These are phyloP conservation scores for Trichoderma reesei DNA, from an alignment of 495 filamentous ascomycete genomes.

Conservation along the genomic window DNA sequence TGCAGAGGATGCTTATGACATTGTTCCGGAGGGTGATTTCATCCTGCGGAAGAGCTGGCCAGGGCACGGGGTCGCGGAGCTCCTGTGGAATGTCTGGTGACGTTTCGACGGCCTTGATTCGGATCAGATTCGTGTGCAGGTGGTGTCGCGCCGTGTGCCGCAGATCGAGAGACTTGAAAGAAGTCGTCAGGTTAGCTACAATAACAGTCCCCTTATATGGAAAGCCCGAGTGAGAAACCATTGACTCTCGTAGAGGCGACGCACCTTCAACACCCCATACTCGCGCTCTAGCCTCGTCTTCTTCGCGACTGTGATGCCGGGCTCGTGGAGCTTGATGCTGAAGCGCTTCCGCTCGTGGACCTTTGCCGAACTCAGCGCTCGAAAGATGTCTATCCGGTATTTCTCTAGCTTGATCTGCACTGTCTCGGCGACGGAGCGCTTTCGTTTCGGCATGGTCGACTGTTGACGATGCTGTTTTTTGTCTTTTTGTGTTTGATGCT, in stretches of 20 bases:
- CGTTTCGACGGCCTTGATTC: conserved; percentile 58
- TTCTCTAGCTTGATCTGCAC: conserved; percentile 47
- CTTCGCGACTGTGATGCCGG: conserved; percentile 43
- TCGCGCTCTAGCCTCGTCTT: conserved; percentile 16
- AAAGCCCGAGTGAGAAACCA: neutral
- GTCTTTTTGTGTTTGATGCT: neutral
- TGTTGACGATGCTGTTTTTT: conserved; percentile 10
- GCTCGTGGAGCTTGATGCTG: conserved; percentile 62
- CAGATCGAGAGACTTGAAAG: conserved; percentile 46
- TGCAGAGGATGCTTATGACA: conserved; percentile 73
- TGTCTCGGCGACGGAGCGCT: conserved; percentile 28
- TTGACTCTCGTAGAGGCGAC: neutral
- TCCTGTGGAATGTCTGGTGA: conserved; percentile 37
- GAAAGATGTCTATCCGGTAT: conserved; percentile 49
- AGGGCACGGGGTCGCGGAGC: conserved; percentile 38
- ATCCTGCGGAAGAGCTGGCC: conserved; percentile 38
- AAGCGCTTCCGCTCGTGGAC: conserved; percentile 87
- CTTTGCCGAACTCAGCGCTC: conserved; percentile 67
- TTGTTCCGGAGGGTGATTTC: conserved; percentile 47
- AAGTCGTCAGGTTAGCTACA: conserved; percentile 1
- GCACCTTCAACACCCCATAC: neutral
- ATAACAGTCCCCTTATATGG: neutral
- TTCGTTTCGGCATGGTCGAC: conserved; percentile 35
- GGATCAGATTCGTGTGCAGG: conserved; percentile 64
- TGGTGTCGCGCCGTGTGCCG: conserved; percentile 54